phyloP scores from a whole-genome alignment of 805 yeast species.

The Nematodospora valgi region DNA sequence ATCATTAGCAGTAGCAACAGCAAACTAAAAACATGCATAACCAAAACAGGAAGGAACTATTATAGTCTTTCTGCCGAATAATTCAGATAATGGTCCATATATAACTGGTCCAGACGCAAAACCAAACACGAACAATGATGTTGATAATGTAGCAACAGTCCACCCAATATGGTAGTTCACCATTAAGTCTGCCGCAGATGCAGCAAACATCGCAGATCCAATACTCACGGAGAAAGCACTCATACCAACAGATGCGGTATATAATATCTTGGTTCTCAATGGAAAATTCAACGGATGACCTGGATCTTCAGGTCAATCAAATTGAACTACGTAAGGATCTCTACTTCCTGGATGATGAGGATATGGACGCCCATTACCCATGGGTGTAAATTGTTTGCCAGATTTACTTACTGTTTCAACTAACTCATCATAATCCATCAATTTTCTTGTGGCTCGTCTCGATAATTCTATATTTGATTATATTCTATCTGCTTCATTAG shows the following conservation, averaged over 20 bases:
- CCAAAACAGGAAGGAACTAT: slow-evolving; percentile 40
- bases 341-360: slow-evolving; percentile 60
- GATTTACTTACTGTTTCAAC: slow-evolving; percentile 22
- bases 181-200: slow-evolving; percentile 50
- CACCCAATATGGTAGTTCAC: slow-evolving; percentile 53
- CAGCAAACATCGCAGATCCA: slow-evolving; percentile 83
- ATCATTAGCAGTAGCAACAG: slow-evolving; percentile 74
- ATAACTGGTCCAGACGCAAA: slow-evolving; percentile 90
- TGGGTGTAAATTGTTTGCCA: slow-evolving; percentile 36
- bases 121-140: slow-evolving; percentile 83
- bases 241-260: slow-evolving; percentile 25
- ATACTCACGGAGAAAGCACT: slow-evolving; percentile 49
- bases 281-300: slow-evolving; percentile 80
- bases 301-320: slow-evolving; percentile 74
- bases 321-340: slow-evolving; percentile 61
- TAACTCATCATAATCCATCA: slow-evolving; percentile 26
- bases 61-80: slow-evolving; percentile 39
- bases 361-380: slow-evolving; percentile 66
- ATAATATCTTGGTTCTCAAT: slow-evolving; percentile 18
- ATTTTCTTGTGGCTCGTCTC: slow-evolving; percentile 14
- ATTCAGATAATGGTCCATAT: slow-evolving; percentile 52
- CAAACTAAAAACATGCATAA: slow-evolving; percentile 46
- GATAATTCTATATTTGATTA: slow-evolving; percentile 3
- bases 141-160: slow-evolving; percentile 71
- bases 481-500: not conserved